Evolutionary conservation across 2,329 filamentous ascomycete species (phyloP), one percentile per base, ranked within the genome.

Genomic region (Aspergillus ruber): DNA sequence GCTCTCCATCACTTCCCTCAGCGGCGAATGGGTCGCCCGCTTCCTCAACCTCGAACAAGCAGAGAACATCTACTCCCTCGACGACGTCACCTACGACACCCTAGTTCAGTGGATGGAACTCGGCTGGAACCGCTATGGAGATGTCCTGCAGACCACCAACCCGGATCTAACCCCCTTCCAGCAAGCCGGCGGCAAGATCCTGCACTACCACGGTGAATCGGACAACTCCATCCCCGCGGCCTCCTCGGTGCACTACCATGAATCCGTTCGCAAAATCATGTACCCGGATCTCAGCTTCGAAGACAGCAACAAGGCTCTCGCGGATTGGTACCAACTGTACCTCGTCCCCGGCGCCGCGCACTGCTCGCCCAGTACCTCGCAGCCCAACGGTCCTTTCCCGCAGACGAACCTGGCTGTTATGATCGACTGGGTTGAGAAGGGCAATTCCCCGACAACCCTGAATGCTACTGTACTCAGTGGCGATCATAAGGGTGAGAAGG

Each of bases 161-260:
- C 38, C 38, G 8, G 38, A 40, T 18, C 38, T 40, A 23, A 40
- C 38, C 1, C 15, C 15, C 10, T 18, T 40, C 38, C 38, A 21
- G 27, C 48, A 65, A 2, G 55, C 67, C 0, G 79, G 78, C 20
- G 78, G 76, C 44, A 82, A 82, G 61, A 62, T 82, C 3, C 63
- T 83, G 9, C 78, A 81, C 60, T 80, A 73, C 66, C 79, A 82
- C 62, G 79, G 78, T 45, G 78, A 82, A 61, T 75, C 73, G 1
- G 80, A 82, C 59, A 61, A 68, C 12, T 73, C 69, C 6, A 67
- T 83, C 50, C 78, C 78, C 1, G 60, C 79, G 1, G 76, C 69
- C 4, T 78, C 76, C 0, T 80, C 77, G 0, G 72, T 80, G 1
- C 76, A 73, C 56, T 83, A 81, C 67, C 75, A 71, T 62, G 69